Percentiles rank a stretch among this genome's conserved stretches.
Conservation (phyloP, 306 rosid genomes). For the Dryas alaskensis region DNA sequence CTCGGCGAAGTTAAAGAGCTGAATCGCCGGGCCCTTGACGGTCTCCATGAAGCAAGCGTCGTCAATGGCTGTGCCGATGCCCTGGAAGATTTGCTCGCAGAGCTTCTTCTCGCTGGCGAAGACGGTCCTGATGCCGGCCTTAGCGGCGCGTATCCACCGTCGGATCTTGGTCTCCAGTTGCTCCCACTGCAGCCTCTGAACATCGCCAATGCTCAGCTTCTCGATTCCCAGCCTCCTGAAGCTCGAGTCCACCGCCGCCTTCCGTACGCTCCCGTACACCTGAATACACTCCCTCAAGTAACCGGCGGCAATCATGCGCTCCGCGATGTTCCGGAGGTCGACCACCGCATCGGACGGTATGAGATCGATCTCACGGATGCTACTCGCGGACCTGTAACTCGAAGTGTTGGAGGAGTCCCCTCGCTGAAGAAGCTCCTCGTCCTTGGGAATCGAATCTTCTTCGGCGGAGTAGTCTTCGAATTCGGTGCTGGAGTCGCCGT, state of each 20-base stretch:
- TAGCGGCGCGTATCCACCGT: constrained; percentile 86
- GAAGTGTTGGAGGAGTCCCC: constrained; percentile 26
- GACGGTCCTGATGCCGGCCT: constrained; percentile 68
- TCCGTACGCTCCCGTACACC: constrained; percentile 86
- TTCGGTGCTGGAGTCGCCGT: neutral
- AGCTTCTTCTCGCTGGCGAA: constrained; percentile 89
- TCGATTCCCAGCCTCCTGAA: constrained; percentile 72
- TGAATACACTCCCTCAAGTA: constrained; percentile 87
- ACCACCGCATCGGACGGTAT: constrained; percentile 65
- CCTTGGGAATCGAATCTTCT: neutral
- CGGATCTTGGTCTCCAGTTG: constrained; percentile 84
- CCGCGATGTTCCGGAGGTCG: constrained; percentile 82
- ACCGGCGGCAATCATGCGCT: constrained; percentile 84
- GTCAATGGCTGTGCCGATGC: constrained; percentile 70
- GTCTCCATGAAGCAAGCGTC: constrained; percentile 96
- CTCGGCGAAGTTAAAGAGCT: constrained; percentile 88
- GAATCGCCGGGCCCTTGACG: constrained; percentile 87
- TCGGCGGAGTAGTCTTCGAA: constrained; percentile 11
- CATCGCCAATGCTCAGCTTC: constrained; percentile 87
- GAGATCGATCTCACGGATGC: constrained; percentile 96
- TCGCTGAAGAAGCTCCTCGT: constrained; percentile 41
- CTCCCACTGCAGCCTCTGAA: constrained; percentile 90
- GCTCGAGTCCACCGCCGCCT: constrained; percentile 72
- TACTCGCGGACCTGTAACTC: constrained; percentile 66
- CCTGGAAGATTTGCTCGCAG: constrained; percentile 82